phyloP scores from a whole-genome alignment of 2,329 filamentous ascomycete species.

The Sporothrix humicola region DNA sequence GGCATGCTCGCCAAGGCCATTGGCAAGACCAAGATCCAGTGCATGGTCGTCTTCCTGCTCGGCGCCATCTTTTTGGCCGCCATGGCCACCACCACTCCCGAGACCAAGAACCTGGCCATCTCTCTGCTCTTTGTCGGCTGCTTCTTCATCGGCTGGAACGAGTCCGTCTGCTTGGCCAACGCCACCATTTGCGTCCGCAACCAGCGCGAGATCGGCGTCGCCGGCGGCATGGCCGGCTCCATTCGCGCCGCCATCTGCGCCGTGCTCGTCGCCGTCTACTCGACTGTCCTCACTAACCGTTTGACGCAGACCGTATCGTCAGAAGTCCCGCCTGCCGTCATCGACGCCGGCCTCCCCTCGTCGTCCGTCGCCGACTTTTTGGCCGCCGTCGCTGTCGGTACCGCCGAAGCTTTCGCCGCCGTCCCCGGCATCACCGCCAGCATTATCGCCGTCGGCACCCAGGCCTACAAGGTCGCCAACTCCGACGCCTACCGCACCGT shows the following conservation, averaged over 20 bases:
- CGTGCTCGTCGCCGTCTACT: constrained; percentile 47
- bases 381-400: constrained; percentile 39
- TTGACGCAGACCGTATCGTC: constrained; percentile 42
- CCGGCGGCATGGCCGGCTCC: constrained; percentile 46
- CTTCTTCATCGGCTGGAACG: constrained; percentile 48
- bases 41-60: constrained; percentile 41
- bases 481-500: constrained; percentile 46
- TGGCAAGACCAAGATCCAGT: constrained; percentile 45
- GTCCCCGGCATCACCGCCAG: constrained; percentile 44
- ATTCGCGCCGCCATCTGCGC: constrained; percentile 47
- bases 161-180: constrained; percentile 46
- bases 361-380: constrained; percentile 47
- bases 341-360: constrained; percentile 48
- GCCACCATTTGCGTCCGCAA: constrained; percentile 46
- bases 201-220: constrained; percentile 46
- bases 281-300: constrained; percentile 45
- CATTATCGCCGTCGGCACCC: constrained; percentile 44
- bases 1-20: constrained; percentile 42
- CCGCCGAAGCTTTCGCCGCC: constrained; percentile 41
- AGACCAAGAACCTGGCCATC: constrained; percentile 40
- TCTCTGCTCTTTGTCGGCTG: constrained; percentile 43
- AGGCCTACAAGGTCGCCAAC: constrained; percentile 46
- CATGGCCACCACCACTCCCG: constrained; percentile 42
- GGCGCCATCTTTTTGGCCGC: constrained; percentile 44
- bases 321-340: constrained; percentile 44